Evolutionary conservation across 2,329 filamentous ascomycete genomes (phyloP), one percentile per base, ranked within the genome.

Genomic region (Colletotrichum ledebouriae): DNA sequence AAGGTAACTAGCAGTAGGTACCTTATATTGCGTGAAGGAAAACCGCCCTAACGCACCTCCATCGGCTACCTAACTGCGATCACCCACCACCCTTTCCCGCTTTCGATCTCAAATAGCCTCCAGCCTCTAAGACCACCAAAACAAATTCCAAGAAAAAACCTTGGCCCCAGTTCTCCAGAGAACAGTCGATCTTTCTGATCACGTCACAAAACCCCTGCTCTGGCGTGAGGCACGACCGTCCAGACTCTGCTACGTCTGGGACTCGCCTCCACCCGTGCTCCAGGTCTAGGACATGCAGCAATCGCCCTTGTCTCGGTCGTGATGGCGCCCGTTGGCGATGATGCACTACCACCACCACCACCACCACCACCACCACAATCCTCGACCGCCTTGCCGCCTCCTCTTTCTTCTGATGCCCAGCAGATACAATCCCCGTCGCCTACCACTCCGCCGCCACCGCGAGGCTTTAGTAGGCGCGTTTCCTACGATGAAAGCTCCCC

Each of bases 121-220:
- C 33, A 46, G n/a, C 29, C 25, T 52, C 15, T n/a, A 52, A 33
- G 15, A 25, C 29, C 59, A 12, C 41, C 7, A 57, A 58, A 49
- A 29, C 29, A 29, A 29, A 47, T 46, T 34, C 56, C 39, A 42
- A 47, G 46, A 47, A 59, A 49, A 29, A 2, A n/a, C 22, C 49
- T 42, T 58, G 47, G 53, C 15, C 17, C 42, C 33, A 17, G 10
- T 39, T 44, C 13, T 49, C 4, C 10, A n/a, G 13, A 20, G 44
- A 25, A 44, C 20, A 25, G 39, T 37, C 52, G 29, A 33, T 29
- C 33, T 52, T 52, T 17, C 46, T 41, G 46, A 71, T 59, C 20
- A 69, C 42, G n/a, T 77, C 78, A 64, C 81, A 80, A 34, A 69
- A 70, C 68, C 68, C 70, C 49, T 68, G 70, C 59, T 58, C 53